Evolutionary conservation across 495 filamentous ascomycete species (phyloP).

Genomic region (Apodospora peruviana): DNA sequence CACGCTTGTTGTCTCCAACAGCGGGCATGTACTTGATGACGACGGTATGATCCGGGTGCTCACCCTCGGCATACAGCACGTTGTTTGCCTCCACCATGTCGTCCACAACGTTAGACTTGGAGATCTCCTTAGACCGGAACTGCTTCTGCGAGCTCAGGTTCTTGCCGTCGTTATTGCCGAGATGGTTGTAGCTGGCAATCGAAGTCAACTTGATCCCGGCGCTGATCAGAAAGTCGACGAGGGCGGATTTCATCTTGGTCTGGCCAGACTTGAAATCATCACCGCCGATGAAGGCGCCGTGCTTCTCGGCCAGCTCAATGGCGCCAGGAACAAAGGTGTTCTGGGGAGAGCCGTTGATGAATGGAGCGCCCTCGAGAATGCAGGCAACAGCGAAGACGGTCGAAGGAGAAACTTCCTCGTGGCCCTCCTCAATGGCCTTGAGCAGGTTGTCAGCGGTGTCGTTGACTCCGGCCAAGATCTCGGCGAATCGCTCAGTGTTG

Average conservation of each 20-base stretch:
- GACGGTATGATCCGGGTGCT: conserved; percentile 84
- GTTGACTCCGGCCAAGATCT: conserved; percentile 83
- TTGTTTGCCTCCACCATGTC: conserved; percentile 97
- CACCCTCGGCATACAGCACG: conserved; percentile 80
- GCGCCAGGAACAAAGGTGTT: conserved; percentile 97
- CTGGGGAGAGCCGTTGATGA: conserved; percentile 99
- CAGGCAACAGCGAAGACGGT: conserved; percentile 93
- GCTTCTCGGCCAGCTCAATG: conserved; percentile 82
- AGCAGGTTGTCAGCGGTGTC: conserved; percentile 94
- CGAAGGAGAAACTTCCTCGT: conserved; percentile 86
- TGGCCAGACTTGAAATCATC: conserved; percentile 99
- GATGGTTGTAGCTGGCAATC: conserved; percentile 98
- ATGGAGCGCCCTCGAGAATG: conserved; percentile 83
- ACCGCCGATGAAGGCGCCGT: conserved; percentile 87
- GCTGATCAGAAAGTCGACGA: conserved; percentile 97
- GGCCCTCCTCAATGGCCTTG: conserved; percentile 76
- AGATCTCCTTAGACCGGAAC: conserved; percentile 99
- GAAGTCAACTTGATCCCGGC: conserved; percentile 99
- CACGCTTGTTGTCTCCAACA: conserved; percentile 98
- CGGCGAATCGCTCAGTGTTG: conserved; percentile 95
- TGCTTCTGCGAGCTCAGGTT: conserved; percentile 96
- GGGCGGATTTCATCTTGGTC: conserved; percentile 99
- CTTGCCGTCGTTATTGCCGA: conserved; percentile 99
- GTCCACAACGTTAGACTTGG: conserved; percentile 97
- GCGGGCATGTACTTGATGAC: conserved; percentile 99